These are phyloP conservation scores for Amanita pallidorosea DNA, from an alignment of 768 basidiomycete genomes.

Conservation along the genomic window DNA sequence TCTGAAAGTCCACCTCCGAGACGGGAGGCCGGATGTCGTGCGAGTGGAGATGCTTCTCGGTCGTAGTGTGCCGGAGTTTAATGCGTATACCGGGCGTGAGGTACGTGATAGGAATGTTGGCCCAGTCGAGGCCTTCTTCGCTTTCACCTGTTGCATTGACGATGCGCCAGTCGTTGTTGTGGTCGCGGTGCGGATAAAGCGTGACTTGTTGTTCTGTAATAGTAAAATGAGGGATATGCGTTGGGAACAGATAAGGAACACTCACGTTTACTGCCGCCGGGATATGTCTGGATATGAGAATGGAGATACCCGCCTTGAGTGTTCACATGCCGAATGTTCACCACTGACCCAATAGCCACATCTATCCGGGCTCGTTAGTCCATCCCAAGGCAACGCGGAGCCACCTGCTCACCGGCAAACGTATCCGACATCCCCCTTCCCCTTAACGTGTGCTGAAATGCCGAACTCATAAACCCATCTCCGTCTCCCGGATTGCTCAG, in stretches of 20 bases:
- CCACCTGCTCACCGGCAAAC: conserved; percentile 55
- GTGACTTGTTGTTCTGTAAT: conserved; percentile 91
- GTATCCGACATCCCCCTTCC: conserved; percentile 91
- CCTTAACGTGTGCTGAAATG: conserved; percentile 92
- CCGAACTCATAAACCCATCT: conserved; percentile 98
- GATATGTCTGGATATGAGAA: conserved; percentile 87
- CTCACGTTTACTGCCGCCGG: conserved; percentile 79
- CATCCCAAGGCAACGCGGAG: not conserved
- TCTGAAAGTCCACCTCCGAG: conserved; percentile 97
- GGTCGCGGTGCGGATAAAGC: conserved; percentile 96
- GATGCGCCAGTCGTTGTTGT: conserved; percentile 91
- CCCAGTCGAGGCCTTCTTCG: conserved; percentile 31
- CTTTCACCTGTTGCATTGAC: conserved; percentile 55
- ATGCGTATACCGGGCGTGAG: conserved; percentile 59
- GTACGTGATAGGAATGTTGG: conserved; percentile 43
- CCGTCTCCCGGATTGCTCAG: conserved; percentile 89
- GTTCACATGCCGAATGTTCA: conserved; percentile 84
- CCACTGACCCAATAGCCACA: conserved; percentile 71
- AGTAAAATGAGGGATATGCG: not conserved
- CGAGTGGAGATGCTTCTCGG: conserved; percentile 84
- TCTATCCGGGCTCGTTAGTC: conserved; percentile 32
- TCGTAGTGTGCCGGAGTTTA: conserved; percentile 71
- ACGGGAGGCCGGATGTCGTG: conserved; percentile 93
- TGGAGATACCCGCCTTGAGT: conserved; percentile 99
- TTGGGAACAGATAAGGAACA: not conserved